Percentiles rank a stretch among this genome's conserved stretches.
Evolutionary conservation across 1,139 yeast species (phyloP).

Genomic region (Candida labiduridarum): DNA sequence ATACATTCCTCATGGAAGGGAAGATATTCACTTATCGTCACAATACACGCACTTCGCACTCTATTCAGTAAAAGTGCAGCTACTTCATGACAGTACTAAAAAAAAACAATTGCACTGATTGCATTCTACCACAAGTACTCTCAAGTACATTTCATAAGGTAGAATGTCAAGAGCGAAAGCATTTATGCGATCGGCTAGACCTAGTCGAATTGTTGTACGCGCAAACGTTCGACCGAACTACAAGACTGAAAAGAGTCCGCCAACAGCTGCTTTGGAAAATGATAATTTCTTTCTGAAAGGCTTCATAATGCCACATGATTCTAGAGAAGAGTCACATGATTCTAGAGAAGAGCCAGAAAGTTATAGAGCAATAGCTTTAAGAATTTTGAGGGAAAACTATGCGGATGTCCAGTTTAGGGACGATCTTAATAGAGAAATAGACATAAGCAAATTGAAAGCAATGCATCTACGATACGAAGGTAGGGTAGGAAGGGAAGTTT

Average conservation of each 20-base stretch:
- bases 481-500: conserved; percentile 27
- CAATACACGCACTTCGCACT: no score
- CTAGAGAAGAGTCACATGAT: no score
- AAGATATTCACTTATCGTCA: no score
- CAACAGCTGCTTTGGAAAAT: neutral
- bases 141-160: neutral
- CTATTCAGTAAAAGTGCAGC: no score
- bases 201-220: neutral
- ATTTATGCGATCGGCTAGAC: neutral
- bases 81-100: no score
- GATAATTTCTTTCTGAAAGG: no score
- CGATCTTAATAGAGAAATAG: conserved; percentile 16
- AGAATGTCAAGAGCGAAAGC: neutral
- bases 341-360: no score
- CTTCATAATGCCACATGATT: no score
- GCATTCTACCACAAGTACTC: neutral
- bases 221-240: neutral
- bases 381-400: conserved; percentile 14
- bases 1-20: no score
- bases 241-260: conserved; percentile 7
- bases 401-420: conserved; percentile 20
- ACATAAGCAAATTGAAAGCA: conserved; percentile 19
- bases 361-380: neutral
- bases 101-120: neutral
- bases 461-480: conserved; percentile 23